Evolutionary conservation across 305 asterid genomes (phyloP).

Genomic region (Fraxinus paxiana): DNA sequence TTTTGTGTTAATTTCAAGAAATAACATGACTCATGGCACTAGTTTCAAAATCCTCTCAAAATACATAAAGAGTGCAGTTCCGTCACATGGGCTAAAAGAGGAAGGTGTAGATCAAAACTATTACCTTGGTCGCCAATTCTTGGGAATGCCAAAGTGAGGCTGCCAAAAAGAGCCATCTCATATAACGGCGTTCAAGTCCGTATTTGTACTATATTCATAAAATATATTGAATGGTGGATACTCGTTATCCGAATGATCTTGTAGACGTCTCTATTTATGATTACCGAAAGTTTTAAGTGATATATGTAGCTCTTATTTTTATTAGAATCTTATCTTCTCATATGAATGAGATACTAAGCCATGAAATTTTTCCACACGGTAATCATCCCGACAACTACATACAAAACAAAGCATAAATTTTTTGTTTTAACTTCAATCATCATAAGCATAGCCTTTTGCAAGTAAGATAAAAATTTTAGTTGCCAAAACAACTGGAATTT

Average conservation of each 20-base stretch:
- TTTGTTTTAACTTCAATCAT: neutral
- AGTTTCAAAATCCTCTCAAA: neutral
- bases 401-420: neutral
- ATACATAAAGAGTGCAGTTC: neutral
- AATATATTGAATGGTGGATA: neutral
- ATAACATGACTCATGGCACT: neutral
- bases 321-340: neutral
- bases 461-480: neutral
- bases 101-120: neutral
- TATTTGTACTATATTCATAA: neutral
- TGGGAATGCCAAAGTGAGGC: neutral
- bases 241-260: neutral
- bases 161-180: neutral
- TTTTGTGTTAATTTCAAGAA: neutral
- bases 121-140: neutral
- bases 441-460: neutral
- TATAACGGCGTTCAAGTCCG: neutral
- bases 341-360: neutral
- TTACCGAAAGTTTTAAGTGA: neutral
- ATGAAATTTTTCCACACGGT: neutral
- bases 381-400: neutral
- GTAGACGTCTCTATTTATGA: neutral
- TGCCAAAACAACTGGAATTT: neutral
- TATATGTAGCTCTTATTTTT: too few species aligned
- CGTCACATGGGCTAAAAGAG: neutral